Evolutionary conservation across 2,329 filamentous ascomycete species (phyloP).

Genomic region (Nemania abortiva): DNA sequence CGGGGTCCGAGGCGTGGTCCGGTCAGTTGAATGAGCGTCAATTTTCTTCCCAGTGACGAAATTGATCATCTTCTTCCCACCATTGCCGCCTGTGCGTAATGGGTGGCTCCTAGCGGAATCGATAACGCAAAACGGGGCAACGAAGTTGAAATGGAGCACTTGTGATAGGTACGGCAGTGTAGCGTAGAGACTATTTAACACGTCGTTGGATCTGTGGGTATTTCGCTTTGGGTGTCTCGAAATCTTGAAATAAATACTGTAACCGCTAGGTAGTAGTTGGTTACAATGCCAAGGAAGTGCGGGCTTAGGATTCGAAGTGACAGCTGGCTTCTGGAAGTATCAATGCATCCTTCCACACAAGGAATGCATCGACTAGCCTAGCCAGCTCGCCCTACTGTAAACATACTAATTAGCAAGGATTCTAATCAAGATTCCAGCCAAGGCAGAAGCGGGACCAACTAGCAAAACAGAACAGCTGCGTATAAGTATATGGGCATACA

Average conservation of each 20-base stretch:
- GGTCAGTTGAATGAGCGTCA: constrained; percentile 13
- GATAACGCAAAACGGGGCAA: background rate
- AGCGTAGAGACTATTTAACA: background rate
- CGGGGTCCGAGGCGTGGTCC: constrained; percentile 28
- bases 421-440: background rate
- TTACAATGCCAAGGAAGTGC: background rate
- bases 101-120: background rate
- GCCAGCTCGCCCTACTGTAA: background rate
- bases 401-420: constrained; percentile 3
- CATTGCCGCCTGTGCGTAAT: background rate
- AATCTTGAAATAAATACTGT: background rate
- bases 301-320: constrained; percentile 1
- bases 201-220: background rate
- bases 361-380: background rate
- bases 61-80: constrained; percentile 25
- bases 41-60: constrained; percentile 30
- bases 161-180: background rate
- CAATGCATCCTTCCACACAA: background rate
- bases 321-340: constrained; percentile 12
- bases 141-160: background rate
- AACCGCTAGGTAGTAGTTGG: background rate
- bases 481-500: background rate
- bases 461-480: background rate
- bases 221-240: background rate
- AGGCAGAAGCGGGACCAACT: background rate